Evolutionary conservation across 148 eudicot species (phyloP), one percentile per base, ranked within the genome.

Genomic region (Heliosperma pusillum): DNA sequence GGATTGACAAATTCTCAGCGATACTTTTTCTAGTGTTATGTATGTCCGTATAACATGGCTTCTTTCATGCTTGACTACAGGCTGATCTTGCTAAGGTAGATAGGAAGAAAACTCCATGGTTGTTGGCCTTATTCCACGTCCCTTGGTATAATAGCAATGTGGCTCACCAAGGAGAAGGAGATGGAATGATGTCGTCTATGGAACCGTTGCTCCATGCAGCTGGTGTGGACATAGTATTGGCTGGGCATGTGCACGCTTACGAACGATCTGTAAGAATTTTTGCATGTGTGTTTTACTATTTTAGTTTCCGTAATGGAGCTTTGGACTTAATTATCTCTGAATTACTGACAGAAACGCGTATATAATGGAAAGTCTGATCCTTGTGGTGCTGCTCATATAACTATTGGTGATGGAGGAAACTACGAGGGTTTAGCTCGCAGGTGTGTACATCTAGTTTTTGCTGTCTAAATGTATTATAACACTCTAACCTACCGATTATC

Each of bases 231-330:
- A 70, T 94, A 15, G 89, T 90, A 70, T 68, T 93, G 65, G 86
- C 97, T 60, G 98, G 98, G 74, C 98, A 94, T 67, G 98, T 94
- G 53, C 98, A 92, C 78, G 98, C 98, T 79, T 94, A 94, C 78
- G 98, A 94, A 69, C 97, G 98, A 76, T 70, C 96, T 74, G 98
- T 94, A 89, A 75, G 90, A 52, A 63, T 10, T n/a, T 12, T 76
- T 22, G 2, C 67, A 0, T 16, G 27, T 66, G 19, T 20, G 36
- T 77, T 15, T 26, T 62, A 59, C 4, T 64, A 44, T 42, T 42
- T 40, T 8, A 50, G n/a, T 33, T 44, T 50, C 56, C 21, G 10
- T 59, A 15, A 19, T 15, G 21, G 19, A 66, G 12, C 13, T 50
- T 3, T 45, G 13, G 52, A 36, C 71, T 59, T n/a, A 61, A 5